Evolutionary conservation across 441 rosid species (phyloP), one percentile per base, ranked within the genome.

Genomic region (Melianthus villosus): DNA sequence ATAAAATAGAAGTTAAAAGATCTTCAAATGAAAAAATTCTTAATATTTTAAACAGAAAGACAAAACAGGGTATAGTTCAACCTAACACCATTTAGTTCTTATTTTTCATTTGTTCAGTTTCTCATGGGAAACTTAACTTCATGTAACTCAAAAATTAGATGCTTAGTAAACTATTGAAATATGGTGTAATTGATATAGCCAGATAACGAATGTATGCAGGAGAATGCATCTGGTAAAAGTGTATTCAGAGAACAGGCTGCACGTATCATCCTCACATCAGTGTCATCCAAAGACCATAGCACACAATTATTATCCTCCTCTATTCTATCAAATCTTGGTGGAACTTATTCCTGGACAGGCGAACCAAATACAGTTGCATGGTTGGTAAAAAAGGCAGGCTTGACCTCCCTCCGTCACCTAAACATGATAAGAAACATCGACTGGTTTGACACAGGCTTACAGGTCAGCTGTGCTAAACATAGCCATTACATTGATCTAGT

Each of bases 341-440:
- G 95, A 47, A 87, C 93, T 37, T 87, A 72, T 60, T 46, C 81
- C 26, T 80, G 93, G 95, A 61, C 71, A 26, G 97, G 95, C 47
- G 91, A 87, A 26, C 59, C 95, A 27, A 80, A 78, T 56, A 87
- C 95, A 5, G 48, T 75, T 27, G 87, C 93, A 19, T 83, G 89
- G 82, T 61, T 87, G 9, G 72, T 83, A 25, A 87, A 72, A 67
- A 87, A 75, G 67, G 85, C 81, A 6, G 93, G 95, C 10, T 50
- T 80, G 40, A 65, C 50, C 37, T 83, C 93, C 1, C 25, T 59
- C 33, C 16, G 51, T 42, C 85, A 76, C 50, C 68, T 70, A 62
- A 83, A 78, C 53, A 60, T 83, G 82, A 78, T 87, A 34, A 72
- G 65, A 63, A 67, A 80, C 57, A 51, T 61, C 16, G 71, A 76